Evolutionary conservation across 257 asterid genomes (phyloP).

Genomic region (Jasminum sambac): DNA sequence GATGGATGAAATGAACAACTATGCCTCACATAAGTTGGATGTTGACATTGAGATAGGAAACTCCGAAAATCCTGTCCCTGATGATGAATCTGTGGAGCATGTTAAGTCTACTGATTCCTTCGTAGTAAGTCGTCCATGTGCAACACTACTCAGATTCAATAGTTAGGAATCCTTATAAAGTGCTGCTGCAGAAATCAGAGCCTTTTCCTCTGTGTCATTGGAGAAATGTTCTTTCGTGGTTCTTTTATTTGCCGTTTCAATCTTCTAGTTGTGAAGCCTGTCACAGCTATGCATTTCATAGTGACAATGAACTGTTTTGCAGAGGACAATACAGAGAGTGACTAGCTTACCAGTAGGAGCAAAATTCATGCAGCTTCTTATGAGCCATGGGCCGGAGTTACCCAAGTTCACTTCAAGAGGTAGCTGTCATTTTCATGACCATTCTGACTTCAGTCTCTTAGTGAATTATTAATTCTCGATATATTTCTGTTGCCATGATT

Average conservation of each 20-base stretch:
- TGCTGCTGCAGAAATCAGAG: conserved; percentile 11
- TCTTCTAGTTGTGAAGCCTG: neutral
- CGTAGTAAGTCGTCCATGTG: conserved; percentile 47
- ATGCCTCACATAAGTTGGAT: conserved; percentile 42
- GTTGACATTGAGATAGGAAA: conserved; percentile 72
- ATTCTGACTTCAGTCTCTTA: conserved; percentile 12
- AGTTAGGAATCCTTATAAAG: conserved; percentile 2
- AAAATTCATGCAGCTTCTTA: conserved; percentile 72
- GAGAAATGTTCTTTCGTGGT: neutral
- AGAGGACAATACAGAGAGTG: conserved; percentile 69
- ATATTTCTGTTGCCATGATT: conserved; percentile 21
- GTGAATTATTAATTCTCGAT: conserved; percentile 15
- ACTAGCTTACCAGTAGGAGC: conserved; percentile 68
- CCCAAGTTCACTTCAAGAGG: conserved; percentile 86
- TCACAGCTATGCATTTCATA: conserved; percentile 17
- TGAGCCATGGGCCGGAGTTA: conserved; percentile 62
- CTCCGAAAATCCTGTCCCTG: conserved; percentile 44
- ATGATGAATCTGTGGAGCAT: conserved; percentile 41
- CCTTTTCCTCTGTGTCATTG: neutral
- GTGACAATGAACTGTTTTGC: conserved; percentile 31
- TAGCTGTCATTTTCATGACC: conserved; percentile 28
- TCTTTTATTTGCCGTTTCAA: neutral
- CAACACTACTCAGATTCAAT: conserved; percentile 20
- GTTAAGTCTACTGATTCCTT: conserved; percentile 56
- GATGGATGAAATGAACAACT: conserved; percentile 42